Conservation (phyloP, 306 rosid genomes). For the Cicer chorassanicum region DNA sequence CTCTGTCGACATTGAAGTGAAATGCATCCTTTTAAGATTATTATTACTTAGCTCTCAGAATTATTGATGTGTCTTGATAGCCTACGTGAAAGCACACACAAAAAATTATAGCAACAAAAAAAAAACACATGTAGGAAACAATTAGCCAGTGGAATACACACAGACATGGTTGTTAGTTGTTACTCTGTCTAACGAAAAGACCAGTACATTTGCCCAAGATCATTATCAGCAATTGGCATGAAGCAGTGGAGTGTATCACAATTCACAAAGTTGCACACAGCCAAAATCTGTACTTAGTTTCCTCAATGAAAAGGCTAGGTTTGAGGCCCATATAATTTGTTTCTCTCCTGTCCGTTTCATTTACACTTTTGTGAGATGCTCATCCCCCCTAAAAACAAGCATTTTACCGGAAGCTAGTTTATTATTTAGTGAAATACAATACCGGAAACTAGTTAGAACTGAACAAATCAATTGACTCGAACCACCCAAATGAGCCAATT, state of each 20-base stretch:
- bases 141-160: too few relatives aligned
- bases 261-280: conserved; percentile 1
- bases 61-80: not conserved
- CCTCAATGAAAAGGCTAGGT: not conserved
- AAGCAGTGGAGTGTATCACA: not conserved
- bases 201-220: not conserved
- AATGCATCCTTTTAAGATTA: not conserved
- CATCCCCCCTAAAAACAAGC: too few relatives aligned
- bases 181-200: too few relatives aligned
- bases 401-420: too few relatives aligned
- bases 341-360: not conserved
- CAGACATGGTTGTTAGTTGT: too few relatives aligned
- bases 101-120: too few relatives aligned
- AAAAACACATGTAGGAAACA: too few relatives aligned
- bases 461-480: too few relatives aligned
- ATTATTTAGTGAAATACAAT: too few relatives aligned
- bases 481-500: too few relatives aligned
- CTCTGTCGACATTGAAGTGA: not conserved
- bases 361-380: not conserved
- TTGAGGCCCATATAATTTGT: conserved; percentile 29
- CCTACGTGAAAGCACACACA: too few relatives aligned
- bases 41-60: not conserved
- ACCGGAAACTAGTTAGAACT: too few relatives aligned
- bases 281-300: not conserved
- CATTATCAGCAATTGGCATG: not conserved